A percentile compares a stretch with the other conserved stretches of the same genome.
Evolutionary conservation across 768 basidiomycete species (phyloP).

Genomic region (Harrya chromipes): DNA sequence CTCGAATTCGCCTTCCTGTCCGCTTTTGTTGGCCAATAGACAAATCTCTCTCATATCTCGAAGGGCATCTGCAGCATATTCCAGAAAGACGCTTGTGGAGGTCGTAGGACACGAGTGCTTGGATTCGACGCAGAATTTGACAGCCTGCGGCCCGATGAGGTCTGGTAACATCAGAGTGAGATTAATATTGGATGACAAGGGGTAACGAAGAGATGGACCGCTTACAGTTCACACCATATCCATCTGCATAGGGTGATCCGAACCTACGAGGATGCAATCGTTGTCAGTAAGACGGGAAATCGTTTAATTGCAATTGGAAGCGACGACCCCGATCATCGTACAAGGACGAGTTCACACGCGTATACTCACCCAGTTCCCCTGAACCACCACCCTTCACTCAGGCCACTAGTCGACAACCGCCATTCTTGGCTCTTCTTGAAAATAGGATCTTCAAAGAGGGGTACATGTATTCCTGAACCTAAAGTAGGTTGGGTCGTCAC

Average conservation of each 20-base stretch:
- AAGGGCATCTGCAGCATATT: slow-evolving; percentile 58
- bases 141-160: slow-evolving; percentile 67
- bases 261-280: slow-evolving; percentile 46
- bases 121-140: slow-evolving; percentile 94
- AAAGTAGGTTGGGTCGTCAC: not conserved
- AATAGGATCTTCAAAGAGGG: slow-evolving; percentile 74
- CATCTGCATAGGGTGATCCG: slow-evolving; percentile 76
- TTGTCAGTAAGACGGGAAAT: slow-evolving; percentile 4
- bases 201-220: not conserved
- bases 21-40: slow-evolving; percentile 6
- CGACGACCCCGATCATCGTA: not conserved
- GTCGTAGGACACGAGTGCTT: slow-evolving; percentile 70
- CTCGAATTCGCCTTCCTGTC: slow-evolving; percentile 4
- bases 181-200: not conserved
- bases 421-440: slow-evolving; percentile 76
- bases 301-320: not conserved
- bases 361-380: slow-evolving; percentile 73
- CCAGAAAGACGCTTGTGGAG: slow-evolving; percentile 67
- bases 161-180: slow-evolving; percentile 44
- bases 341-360: not conserved
- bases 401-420: slow-evolving; percentile 87
- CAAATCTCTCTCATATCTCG: slow-evolving; percentile 66
- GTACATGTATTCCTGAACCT: not conserved
- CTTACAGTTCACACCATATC: slow-evolving; percentile 94
- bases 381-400: slow-evolving; percentile 84